These are phyloP conservation scores for Heliocybe sulcata DNA, from an alignment of 1,284 basidiomycete genomes.

Conservation along the genomic window DNA sequence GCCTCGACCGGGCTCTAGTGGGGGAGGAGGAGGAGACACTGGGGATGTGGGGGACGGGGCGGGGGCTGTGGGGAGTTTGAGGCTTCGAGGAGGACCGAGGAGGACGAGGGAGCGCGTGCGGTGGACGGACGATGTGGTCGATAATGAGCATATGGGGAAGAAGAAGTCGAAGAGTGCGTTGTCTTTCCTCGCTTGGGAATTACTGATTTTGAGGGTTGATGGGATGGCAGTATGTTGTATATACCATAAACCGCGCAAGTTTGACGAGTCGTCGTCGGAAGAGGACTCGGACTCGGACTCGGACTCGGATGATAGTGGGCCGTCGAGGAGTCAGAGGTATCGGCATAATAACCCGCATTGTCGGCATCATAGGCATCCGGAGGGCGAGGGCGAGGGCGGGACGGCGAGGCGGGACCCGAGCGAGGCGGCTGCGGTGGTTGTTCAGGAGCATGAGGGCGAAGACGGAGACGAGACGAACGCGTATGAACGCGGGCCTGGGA, in stretches of 20 bases:
- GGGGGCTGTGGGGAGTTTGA: background rate
- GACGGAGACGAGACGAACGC: conserved; percentile 39
- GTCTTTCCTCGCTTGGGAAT: background rate
- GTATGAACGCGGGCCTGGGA: conserved; percentile 43
- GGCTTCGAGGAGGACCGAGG: background rate
- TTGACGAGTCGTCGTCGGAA: conserved; percentile 77
- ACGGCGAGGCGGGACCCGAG: conserved; percentile 11
- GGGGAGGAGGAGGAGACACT: background rate
- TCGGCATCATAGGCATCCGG: conserved; percentile 13
- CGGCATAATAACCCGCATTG: conserved; percentile 19
- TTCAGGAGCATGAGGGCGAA: conserved; percentile 23
- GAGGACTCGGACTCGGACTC: conserved; percentile 41
- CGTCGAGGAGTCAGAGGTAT: conserved; percentile 15
- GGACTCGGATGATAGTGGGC: conserved; percentile 31
- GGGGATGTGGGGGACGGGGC: background rate
- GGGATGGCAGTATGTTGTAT: conserved; percentile 73
- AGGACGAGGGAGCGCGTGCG: conserved; percentile 36
- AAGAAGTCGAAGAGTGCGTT: conserved; percentile 81
- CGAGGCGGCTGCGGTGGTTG: conserved; percentile 13
- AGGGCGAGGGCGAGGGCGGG: conserved; percentile 15
- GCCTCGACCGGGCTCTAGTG: background rate
- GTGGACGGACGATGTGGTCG: conserved; percentile 77
- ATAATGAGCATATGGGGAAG: conserved; percentile 75
- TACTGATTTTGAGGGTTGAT: background rate
- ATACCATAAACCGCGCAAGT: conserved; percentile 72